phyloP scores from a whole-genome alignment of 805 yeast genomes.

The Suhomyces sp. region DNA sequence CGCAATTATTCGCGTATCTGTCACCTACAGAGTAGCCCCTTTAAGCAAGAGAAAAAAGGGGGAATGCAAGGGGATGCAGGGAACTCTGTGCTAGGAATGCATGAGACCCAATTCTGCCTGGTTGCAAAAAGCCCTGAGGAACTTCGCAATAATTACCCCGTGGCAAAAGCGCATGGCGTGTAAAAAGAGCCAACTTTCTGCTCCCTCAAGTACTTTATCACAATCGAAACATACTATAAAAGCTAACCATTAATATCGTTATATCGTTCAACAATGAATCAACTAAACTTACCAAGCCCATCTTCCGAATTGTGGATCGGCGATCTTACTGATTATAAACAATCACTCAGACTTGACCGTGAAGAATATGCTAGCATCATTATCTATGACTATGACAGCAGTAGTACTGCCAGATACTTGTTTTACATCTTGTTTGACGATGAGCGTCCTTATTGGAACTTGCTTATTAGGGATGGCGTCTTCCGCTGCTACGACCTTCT shows the following conservation, averaged over 20 bases:
- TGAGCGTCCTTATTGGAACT: not conserved
- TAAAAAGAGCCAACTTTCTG: too few relatives aligned
- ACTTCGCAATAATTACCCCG: too few relatives aligned
- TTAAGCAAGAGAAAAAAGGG: too few relatives aligned
- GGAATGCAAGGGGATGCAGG: too few relatives aligned
- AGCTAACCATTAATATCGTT: not conserved
- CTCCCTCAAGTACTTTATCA: too few relatives aligned
- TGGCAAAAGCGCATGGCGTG: too few relatives aligned
- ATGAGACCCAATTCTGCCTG: too few relatives aligned
- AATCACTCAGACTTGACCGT: conserved; percentile 1
- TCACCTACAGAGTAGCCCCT: too few relatives aligned
- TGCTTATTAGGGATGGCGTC: not conserved
- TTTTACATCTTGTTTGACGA: not conserved
- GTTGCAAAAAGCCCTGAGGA: too few relatives aligned
- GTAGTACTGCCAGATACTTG: not conserved
- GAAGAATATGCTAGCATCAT: conserved; percentile 1
- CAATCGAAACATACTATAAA: too few relatives aligned
- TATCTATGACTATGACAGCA: conserved; percentile 1
- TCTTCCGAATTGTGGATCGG: conserved; percentile 3
- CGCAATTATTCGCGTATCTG: too few relatives aligned
- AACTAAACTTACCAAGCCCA: not conserved
- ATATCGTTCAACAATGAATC: not conserved
- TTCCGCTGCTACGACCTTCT: not conserved
- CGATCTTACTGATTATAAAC: not conserved
- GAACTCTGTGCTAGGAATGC: too few relatives aligned